Percentiles rank a stretch among this genome's conserved stretches.
Evolutionary conservation across 164 flowering plant species (phyloP).

Genomic region (Protea cynaroides): DNA sequence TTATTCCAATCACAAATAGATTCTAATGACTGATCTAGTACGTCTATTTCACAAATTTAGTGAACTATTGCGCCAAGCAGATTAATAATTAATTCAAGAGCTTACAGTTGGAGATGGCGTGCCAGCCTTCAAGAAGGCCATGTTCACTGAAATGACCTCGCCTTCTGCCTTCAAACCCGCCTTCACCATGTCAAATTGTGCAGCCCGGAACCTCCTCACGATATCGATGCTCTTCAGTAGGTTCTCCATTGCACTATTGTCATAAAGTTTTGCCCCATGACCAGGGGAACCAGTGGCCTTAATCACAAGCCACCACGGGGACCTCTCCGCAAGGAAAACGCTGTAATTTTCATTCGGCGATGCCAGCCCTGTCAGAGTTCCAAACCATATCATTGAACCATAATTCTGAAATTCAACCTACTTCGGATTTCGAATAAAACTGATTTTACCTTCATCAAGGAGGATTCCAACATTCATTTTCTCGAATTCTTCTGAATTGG

Average conservation of each 20-base stretch:
- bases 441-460: slow-evolving; percentile 67
- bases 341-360: slow-evolving; percentile 68
- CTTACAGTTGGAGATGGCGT: slow-evolving; percentile 92
- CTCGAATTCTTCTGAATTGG: slow-evolving; percentile 45
- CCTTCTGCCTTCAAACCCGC: slow-evolving; percentile 84
- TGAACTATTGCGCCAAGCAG: no score
- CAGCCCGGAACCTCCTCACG: slow-evolving; percentile 67
- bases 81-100: background rate
- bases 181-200: slow-evolving; percentile 93
- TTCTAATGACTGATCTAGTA: no score
- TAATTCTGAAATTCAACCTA: no score
- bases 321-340: slow-evolving; percentile 79
- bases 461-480: slow-evolving; percentile 78
- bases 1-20: no score
- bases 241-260: slow-evolving; percentile 92
- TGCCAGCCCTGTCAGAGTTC: slow-evolving; percentile 46
- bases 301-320: slow-evolving; percentile 82
- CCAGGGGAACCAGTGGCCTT: slow-evolving; percentile 89
- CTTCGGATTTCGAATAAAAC: background rate
- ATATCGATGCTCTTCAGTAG: slow-evolving; percentile 82
- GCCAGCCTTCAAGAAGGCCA: slow-evolving; percentile 86
- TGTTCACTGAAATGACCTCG: slow-evolving; percentile 81
- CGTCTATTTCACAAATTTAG: no score
- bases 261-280: slow-evolving; percentile 91
- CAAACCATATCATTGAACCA: no score